Evolutionary conservation across 2,329 filamentous ascomycete genomes (phyloP), one percentile per base, ranked within the genome.

Genomic region (Monilinia vaccinii-corymbosi): DNA sequence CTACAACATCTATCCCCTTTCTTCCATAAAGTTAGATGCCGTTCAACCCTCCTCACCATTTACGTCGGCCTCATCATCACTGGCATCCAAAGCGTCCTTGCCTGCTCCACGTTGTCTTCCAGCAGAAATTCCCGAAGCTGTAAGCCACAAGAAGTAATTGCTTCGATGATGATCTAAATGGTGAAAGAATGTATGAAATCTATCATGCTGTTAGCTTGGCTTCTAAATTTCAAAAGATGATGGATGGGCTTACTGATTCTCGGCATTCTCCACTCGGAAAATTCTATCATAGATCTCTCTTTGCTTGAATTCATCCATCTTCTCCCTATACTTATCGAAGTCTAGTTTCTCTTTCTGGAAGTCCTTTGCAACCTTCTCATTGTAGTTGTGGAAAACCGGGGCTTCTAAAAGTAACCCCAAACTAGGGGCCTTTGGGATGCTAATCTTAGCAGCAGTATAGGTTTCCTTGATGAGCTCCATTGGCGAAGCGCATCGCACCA

Each of bases 391-490:
- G 71, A 99, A 99, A 0, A 97, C 89, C 2, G 94, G 94, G 1
- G 91, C 79, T 75, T 99, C 94, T 4, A 99, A 81, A 58, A 97
- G 77, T 47, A 99, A 76, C 0, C 94, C 94, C 40, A 99, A 75
- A 4, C 91, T 89, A 0, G 94, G 94, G 0, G 92, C 94, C 75
- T 97, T 97, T 59, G 94, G 94, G 60, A 99, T 96, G 51, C 88
- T 88, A 69, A 96, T 88, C 61, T 87, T 85, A 23, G 84, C 80
- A 7, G 79, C 72, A 1, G 82, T 83, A 73, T 96, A 96, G 62
- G 85, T 89, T 62, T 95, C 82, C 0, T 76, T 73, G 66, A 99
- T 89, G 32, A 88, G 83, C 13, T 82, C 76, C 4, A 85, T 78
- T 4, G 88, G 79, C n/a, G 86, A 86, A 55, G 91, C 94, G 72